Evolutionary conservation across 345 rosid species (phyloP), one percentile per base, ranked within the genome.

Genomic region (Balakata baccata): DNA sequence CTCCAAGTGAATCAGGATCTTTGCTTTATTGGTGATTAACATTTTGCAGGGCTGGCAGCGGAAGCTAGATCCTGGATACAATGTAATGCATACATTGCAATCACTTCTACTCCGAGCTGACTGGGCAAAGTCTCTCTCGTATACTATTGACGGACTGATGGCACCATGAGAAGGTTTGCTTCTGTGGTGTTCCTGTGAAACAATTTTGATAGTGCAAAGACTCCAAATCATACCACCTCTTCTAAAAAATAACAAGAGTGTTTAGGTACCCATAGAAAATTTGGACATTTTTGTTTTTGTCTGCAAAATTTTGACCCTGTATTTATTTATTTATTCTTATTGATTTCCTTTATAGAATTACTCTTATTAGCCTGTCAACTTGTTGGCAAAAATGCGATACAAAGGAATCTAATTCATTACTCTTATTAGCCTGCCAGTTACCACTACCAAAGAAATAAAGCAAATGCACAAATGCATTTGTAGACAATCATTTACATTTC

Each of bases 121-220:
- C 82, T 93, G 99, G 99, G 90, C 91, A 6, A 90, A 91, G 71
- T 86, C 96, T 64, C 97, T 93, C 77, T 89, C 97, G 22, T 89
- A 93, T 87, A 95, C 99, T 9, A 85, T 95, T n/a, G 97, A 91
- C 17, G 98, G 99, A 73, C 81, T 95, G 69, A 95, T 95, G 99
- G 98, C 98, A 63, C 98, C 97, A 0, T 95, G 78, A 80, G 74
- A 73, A 75, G 81, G 60, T 56, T 69, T 17, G 2, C 34, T 41
- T 38, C 5, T 66, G 71, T 70, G 75, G 22, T 67, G 61, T 67
- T 75, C 70, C 59, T 63, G 53, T 65, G 74, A 79, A 82, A 74
- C 66, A 82, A 74, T 81, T 87, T 77, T 83, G 85, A 51, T 82
- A 70, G 71, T 78, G 77, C 52, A 69, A 60, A 49, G 78, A 76